Conservation (phyloP, 345 rosid genomes). For the Bretschneidera sinensis region DNA sequence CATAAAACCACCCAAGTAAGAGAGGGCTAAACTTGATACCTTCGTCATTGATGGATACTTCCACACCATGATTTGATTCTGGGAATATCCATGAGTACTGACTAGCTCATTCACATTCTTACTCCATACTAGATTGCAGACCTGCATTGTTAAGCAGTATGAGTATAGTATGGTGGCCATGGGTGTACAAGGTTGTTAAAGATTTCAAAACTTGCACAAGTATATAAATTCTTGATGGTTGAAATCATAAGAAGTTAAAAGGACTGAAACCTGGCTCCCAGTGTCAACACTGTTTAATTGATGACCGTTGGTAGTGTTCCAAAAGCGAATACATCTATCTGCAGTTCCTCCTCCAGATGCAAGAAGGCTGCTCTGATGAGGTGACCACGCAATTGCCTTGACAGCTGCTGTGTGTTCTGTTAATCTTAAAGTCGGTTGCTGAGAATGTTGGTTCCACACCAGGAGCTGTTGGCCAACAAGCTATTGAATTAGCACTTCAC, state of each 20-base stretch:
- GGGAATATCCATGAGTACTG: slow-evolving; percentile 96
- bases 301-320: slow-evolving; percentile 91
- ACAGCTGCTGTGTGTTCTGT: slow-evolving; percentile 99
- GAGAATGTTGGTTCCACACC: slow-evolving; percentile 96
- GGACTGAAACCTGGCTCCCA: slow-evolving; percentile 68
- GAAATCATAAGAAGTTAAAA: neutral
- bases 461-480: slow-evolving; percentile 48
- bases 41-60: slow-evolving; percentile 90
- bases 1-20: neutral
- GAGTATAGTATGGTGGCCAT: no score
- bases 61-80: slow-evolving; percentile 98
- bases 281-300: slow-evolving; percentile 84
- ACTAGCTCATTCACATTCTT: slow-evolving; percentile 95
- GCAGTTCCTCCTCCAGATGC: slow-evolving; percentile 99
- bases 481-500: neutral
- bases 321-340: slow-evolving; percentile 88
- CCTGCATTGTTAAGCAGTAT: no score
- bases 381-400: slow-evolving; percentile 97
- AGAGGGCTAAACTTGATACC: slow-evolving; percentile 30
- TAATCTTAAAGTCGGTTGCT: slow-evolving; percentile 62
- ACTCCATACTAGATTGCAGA: slow-evolving; percentile 96
- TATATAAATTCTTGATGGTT: no score
- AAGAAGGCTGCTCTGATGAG: slow-evolving; percentile 89
- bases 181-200: no score
- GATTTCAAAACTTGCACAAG: no score